A percentile compares a stretch with the other conserved stretches of the same genome.
phyloP scores from a whole-genome alignment of 2,329 filamentous ascomycete species.

The Fusarium dimerum region DNA sequence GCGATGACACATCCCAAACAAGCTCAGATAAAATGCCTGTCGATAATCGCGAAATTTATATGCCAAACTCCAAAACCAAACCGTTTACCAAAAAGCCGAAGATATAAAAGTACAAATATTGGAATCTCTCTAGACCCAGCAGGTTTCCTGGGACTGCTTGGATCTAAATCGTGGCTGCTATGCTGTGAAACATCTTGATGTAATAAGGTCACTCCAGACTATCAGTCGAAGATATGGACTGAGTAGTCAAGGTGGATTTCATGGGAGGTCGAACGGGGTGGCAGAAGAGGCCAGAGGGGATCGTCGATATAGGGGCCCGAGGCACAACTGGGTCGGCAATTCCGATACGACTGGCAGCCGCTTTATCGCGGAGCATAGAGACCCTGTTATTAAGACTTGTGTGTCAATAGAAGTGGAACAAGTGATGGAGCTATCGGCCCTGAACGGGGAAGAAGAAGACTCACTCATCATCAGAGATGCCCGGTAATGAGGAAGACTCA shows the following conservation, averaged over 20 bases:
- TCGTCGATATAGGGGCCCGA: conserved; percentile 23
- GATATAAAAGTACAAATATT: no score
- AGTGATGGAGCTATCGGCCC: not conserved
- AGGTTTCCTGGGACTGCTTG: not conserved
- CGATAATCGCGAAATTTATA: no score
- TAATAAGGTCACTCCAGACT: conserved; percentile 17
- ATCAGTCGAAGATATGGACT: conserved; percentile 26
- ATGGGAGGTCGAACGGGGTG: conserved; percentile 24
- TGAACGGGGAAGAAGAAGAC: conserved; percentile 26
- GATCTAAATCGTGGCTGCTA: not conserved
- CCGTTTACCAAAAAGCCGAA: not conserved
- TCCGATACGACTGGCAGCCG: conserved; percentile 50
- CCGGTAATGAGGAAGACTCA: conserved; percentile 54
- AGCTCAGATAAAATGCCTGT: no score
- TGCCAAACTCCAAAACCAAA: conserved; percentile 7
- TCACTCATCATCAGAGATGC: conserved; percentile 61
- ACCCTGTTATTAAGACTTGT: conserved; percentile 38
- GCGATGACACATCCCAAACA: no score
- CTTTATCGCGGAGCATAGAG: conserved; percentile 53
- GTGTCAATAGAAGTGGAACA: not conserved
- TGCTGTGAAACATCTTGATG: not conserved
- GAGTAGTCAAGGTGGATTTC: conserved; percentile 19
- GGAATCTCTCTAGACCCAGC: not conserved
- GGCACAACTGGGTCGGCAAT: conserved; percentile 38
- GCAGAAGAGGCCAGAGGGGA: conserved; percentile 27